Conservation (phyloP, 352 stramenopile species). For the Phytopythium sindhum region DNA sequence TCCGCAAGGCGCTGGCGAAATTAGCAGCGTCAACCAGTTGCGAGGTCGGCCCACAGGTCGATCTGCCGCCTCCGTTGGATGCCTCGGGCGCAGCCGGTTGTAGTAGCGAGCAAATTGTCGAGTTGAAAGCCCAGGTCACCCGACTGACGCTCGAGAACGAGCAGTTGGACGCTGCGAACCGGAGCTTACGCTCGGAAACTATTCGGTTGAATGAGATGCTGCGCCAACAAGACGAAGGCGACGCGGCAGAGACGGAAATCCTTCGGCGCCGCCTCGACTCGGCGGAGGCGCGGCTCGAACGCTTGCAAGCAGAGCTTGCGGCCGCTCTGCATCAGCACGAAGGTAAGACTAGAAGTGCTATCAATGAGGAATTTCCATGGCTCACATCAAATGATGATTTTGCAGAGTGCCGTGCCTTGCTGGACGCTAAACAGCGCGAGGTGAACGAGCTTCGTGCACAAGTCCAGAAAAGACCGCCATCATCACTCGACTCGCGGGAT, state of each 20-base stretch:
- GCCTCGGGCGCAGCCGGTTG: too few relatives aligned
- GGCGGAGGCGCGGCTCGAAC: constrained; percentile 19
- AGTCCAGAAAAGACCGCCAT: not conserved
- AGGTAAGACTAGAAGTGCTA: not conserved
- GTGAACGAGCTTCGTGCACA: constrained; percentile 13
- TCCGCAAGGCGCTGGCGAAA: constrained; percentile 33
- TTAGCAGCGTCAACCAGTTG: constrained; percentile 16
- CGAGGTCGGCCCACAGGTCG: too few relatives aligned
- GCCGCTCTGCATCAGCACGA: constrained; percentile 21
- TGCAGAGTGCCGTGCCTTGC: not conserved
- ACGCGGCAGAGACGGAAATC: constrained; percentile 57
- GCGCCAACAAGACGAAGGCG: constrained; percentile 14
- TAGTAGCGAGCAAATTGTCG: not conserved
- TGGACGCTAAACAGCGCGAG: constrained; percentile 25
- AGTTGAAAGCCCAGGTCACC: constrained; percentile 22
- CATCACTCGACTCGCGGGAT: not conserved
- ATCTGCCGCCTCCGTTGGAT: not conserved
- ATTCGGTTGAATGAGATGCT: constrained; percentile 17
- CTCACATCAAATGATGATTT: not conserved
- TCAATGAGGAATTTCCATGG: not conserved
- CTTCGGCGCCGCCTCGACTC: constrained; percentile 34
- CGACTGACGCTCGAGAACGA: constrained; percentile 19
- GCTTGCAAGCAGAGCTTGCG: constrained; percentile 25
- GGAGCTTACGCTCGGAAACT: constrained; percentile 15
- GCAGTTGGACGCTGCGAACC: not conserved